A percentile compares a stretch with the other conserved stretches of the same genome.
Evolutionary conservation across 1,284 basidiomycete species (phyloP).

Genomic region (Boletus sp.): DNA sequence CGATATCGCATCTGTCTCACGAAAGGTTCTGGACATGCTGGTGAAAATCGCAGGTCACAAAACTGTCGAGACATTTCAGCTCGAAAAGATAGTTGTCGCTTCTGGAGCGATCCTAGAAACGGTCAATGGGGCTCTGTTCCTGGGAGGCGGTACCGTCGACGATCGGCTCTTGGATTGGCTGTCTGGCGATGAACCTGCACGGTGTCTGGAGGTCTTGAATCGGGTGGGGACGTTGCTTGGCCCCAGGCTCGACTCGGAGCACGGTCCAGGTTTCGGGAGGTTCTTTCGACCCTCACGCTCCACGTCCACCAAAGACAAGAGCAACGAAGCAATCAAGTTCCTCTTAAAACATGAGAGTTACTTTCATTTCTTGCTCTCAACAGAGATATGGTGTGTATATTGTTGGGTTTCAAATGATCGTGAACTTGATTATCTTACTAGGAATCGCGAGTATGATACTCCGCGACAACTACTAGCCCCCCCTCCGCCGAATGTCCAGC

Average conservation of each 20-base stretch:
- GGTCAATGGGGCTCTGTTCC: neutral
- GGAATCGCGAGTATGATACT: neutral
- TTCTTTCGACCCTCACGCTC: neutral
- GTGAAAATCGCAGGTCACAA: neutral
- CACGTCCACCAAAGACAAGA: neutral
- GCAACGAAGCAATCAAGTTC: neutral
- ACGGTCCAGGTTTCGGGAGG: neutral
- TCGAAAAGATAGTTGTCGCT: constrained; percentile 20
- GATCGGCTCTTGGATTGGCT: constrained; percentile 16
- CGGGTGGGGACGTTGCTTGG: constrained; percentile 1
- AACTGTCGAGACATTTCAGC: constrained; percentile 14
- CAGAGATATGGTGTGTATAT: neutral
- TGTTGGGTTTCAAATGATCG: no score
- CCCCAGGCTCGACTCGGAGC: neutral
- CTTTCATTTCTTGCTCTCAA: constrained; percentile 15
- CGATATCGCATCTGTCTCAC: constrained; percentile 11
- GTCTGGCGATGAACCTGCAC: neutral
- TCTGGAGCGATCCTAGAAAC: constrained; percentile 8
- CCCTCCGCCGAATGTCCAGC: neutral
- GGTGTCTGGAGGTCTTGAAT: constrained; percentile 5
- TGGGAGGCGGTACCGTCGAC: neutral
- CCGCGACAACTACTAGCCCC: neutral
- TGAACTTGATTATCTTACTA: neutral
- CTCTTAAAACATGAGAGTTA: constrained; percentile 1
- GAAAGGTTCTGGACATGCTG: constrained; percentile 1